Percentiles rank a stretch among this genome's conserved stretches.
Conservation (phyloP, 306 rosid genomes). For the Trifolium fragiferum region DNA sequence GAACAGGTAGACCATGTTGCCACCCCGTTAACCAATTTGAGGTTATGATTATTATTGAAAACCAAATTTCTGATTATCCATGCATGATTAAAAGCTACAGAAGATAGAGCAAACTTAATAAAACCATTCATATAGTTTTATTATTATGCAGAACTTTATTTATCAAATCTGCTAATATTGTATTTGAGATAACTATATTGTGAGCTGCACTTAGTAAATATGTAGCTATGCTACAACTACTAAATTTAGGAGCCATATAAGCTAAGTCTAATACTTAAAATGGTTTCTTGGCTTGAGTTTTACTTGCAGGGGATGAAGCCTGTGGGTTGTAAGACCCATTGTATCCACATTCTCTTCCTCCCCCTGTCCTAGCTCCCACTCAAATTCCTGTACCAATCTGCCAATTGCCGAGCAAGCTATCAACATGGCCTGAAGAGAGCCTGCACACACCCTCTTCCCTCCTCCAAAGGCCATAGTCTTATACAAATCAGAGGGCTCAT, state of each 20-base stretch:
- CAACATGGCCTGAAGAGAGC: conserved; percentile 78
- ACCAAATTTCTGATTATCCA: background rate
- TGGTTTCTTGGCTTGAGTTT: conserved; percentile 59
- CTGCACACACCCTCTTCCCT: conserved; percentile 96
- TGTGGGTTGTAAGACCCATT: conserved; percentile 80
- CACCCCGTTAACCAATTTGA: background rate
- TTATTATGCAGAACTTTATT: conserved; percentile 2
- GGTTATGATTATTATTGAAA: background rate
- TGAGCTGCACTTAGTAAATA: background rate
- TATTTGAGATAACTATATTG: background rate
- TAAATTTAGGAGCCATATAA: background rate
- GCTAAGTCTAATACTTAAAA: background rate
- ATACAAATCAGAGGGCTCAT: conserved; percentile 66
- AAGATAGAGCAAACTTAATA: background rate
- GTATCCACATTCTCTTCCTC: conserved; percentile 82
- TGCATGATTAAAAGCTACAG: background rate
- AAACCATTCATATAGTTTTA: background rate
- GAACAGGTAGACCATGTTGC: background rate
- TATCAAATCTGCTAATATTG: background rate
- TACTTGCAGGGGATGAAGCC: conserved; percentile 66
- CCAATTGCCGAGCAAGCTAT: conserved; percentile 70
- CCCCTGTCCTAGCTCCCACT: conserved; percentile 73
- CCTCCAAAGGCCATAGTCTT: conserved; percentile 97
- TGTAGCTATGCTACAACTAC: conserved; percentile 8
- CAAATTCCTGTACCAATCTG: conserved; percentile 75